phyloP scores from a whole-genome alignment of 805 yeast genomes.

The Wickerhamiella spandovensis region DNA sequence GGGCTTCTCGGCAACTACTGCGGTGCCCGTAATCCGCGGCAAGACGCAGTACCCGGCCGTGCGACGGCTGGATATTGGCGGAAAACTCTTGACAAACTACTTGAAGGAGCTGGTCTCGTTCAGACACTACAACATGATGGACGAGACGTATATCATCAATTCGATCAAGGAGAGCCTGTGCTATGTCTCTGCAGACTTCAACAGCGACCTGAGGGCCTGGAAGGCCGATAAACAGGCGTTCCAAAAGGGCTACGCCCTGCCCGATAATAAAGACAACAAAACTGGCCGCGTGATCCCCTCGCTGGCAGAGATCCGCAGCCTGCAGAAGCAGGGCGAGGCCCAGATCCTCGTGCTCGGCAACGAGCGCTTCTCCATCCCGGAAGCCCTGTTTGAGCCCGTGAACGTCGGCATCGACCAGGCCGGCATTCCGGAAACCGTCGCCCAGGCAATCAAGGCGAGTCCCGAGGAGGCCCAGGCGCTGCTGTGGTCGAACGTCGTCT shows the following conservation, averaged over 20 bases:
- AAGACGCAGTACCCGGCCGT: constrained; percentile 65
- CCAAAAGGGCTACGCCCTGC: constrained; percentile 63
- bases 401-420: constrained; percentile 64
- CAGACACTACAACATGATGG: constrained; percentile 84
- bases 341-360: constrained; percentile 62
- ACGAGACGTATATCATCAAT: constrained; percentile 74
- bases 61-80: constrained; percentile 72
- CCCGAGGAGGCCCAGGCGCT: constrained; percentile 64
- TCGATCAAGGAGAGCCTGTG: constrained; percentile 71
- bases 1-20: constrained; percentile 80
- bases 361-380: constrained; percentile 83
- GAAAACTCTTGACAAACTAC: constrained; percentile 69
- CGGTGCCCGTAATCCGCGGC: constrained; percentile 73
- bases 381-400: constrained; percentile 73
- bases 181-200: constrained; percentile 52
- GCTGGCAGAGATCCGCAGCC: constrained; percentile 9
- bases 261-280: constrained; percentile 71
- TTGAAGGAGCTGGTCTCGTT: constrained; percentile 76
- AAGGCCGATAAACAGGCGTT: constrained; percentile 21
- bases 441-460: constrained; percentile 51
- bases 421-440: constrained; percentile 59
- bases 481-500: constrained; percentile 61
- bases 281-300: constrained; percentile 51
- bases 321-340: constrained; percentile 28
- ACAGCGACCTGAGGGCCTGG: constrained; percentile 31